These are phyloP conservation scores for Agaricus subrufescens DNA, from an alignment of 768 basidiomycete genomes.

Conservation along the genomic window DNA sequence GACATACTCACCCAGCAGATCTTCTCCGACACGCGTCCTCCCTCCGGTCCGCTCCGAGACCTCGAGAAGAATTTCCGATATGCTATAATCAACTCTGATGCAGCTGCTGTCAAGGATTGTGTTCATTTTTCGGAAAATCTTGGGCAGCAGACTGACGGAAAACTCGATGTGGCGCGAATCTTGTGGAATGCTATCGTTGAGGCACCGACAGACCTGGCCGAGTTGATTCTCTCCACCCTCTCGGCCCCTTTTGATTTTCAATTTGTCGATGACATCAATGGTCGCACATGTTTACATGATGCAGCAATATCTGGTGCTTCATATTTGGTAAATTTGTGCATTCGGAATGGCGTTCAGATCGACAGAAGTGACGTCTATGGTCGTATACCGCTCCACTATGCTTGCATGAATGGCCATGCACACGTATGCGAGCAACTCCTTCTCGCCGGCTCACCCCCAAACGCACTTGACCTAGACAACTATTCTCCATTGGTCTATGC, in stretches of 20 bases:
- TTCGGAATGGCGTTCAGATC: constrained; percentile 64
- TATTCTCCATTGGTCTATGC: constrained; percentile 94
- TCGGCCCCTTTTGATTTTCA: constrained; percentile 77
- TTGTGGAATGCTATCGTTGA: constrained; percentile 91
- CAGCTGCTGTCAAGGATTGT: constrained; percentile 59
- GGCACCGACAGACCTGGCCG: constrained; percentile 66
- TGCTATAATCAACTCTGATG: constrained; percentile 62
- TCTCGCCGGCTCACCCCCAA: constrained; percentile 58
- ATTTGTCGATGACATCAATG: constrained; percentile 96
- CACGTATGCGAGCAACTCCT: constrained; percentile 73
- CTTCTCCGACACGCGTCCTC: constrained; percentile 51
- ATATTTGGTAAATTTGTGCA: constrained; percentile 76
- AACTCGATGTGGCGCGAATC: constrained; percentile 79
- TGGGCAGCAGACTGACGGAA: constrained; percentile 53
- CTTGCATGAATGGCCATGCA: constrained; percentile 87
- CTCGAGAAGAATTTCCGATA: constrained; percentile 84
- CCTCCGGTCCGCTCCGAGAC: constrained; percentile 77
- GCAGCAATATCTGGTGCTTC: constrained; percentile 82
- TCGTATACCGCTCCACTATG: constrained; percentile 92
- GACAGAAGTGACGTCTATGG: constrained; percentile 86
- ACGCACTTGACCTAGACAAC: constrained; percentile 85
- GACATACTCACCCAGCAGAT: constrained; percentile 75
- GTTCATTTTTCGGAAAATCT: constrained; percentile 67
- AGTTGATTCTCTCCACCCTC: constrained; percentile 68
- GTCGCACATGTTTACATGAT: constrained; percentile 89